These are phyloP conservation scores for Alternaria incomplexa DNA, from an alignment of 2,329 filamentous ascomycete species.

Conservation along the genomic window DNA sequence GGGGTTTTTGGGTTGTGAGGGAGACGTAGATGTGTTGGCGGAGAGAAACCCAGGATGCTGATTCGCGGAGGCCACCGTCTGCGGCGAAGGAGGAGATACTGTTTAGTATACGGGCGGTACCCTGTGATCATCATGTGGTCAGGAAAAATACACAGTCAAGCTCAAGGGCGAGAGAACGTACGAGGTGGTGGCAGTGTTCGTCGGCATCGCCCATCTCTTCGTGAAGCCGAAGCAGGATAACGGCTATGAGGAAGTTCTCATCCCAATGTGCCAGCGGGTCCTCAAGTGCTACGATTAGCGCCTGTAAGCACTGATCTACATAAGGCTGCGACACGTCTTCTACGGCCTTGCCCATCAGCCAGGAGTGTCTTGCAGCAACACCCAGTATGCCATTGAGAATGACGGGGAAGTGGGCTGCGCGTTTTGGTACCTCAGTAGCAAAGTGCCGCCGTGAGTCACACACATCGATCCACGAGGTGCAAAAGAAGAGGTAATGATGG, in stretches of 20 bases:
- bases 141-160: background rate
- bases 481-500: slow-evolving; percentile 39
- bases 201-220: slow-evolving; percentile 55
- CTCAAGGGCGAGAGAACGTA: background rate
- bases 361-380: slow-evolving; percentile 54
- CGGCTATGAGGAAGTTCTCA: slow-evolving; percentile 56
- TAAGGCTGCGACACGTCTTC: slow-evolving; percentile 55
- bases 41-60: slow-evolving; percentile 50
- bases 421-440: slow-evolving; percentile 54
- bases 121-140: background rate
- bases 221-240: slow-evolving; percentile 58
- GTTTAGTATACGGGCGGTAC: slow-evolving; percentile 49
- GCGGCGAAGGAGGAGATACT: slow-evolving; percentile 47
- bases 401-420: slow-evolving; percentile 55
- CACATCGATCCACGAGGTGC: slow-evolving; percentile 38
- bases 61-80: slow-evolving; percentile 50
- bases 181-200: slow-evolving; percentile 49
- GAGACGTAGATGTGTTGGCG: slow-evolving; percentile 52
- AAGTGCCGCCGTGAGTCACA: slow-evolving; percentile 45
- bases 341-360: slow-evolving; percentile 45
- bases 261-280: slow-evolving; percentile 52
- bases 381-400: slow-evolving; percentile 57
- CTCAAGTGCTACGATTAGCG: slow-evolving; percentile 55
- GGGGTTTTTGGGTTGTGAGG: slow-evolving; percentile 42
- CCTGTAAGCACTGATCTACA: slow-evolving; percentile 54